Base-by-base conservation (phyloP, 805 yeast genomes). In the Pichia sporocuriosa region DNA sequence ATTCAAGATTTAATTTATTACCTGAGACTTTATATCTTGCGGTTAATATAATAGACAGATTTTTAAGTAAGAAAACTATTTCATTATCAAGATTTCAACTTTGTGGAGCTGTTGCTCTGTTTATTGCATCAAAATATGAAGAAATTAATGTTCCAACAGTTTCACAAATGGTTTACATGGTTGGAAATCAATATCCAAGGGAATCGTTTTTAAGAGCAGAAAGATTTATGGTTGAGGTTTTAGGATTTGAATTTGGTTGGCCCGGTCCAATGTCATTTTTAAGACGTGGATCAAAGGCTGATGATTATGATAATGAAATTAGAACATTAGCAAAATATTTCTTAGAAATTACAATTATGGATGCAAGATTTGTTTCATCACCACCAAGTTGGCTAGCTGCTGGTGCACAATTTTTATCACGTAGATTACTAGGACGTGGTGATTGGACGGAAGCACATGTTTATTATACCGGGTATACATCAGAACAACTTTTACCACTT, bases 51-150 rank as follows among this genome's bases (percentile, higher is more conserved):
- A 81, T 88, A 78, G 97, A 88, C 65, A 67, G 96, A 51, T 87
- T 84, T 58, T 71, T 89, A 50, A 79, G 75, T 69, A 81, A 17
- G 58, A 72, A 47, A 81, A 71, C 75, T 39, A 94, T 93, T 3
- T 79, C 95, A 10, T 69, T 88, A 47, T 76, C 85, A 44, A 78
- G 90, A 58, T 83, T 93, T 56, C 98, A 93, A 65, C 72, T 93
- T 46, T 96, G 93, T 37, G 98, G 97, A 12, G 96, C 96, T 2
- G 85, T 93, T 4, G 75, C 89, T 19, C 65, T 88, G 42, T 84
- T 87, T 62, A 79, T 86, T 44, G 95, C 96, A 22, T 90, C 96
- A n/a, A 88, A 88, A 63, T 85, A 84, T 60, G 96, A 88, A 63
- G 97, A 88, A 63, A 90, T 89, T 21, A 81, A 79, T 56, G 74